Evolutionary conservation across 805 yeast genomes (phyloP), one percentile per base, ranked within the genome.

Genomic region (Jamesozyma piceae): DNA sequence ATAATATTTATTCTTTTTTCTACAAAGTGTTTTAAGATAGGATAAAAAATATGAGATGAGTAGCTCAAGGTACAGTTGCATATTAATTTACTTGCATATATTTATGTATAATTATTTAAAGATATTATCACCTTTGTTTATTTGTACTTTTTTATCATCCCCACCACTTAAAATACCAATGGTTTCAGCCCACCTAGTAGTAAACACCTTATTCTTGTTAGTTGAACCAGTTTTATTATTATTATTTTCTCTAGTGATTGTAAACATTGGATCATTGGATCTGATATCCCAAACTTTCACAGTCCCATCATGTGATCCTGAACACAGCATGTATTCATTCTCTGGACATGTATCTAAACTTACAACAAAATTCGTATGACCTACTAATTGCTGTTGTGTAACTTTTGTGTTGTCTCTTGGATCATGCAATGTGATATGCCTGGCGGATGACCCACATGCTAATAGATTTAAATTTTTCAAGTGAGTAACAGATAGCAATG

Each of bases 261-360:
- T 84, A 62, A 83, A 87, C 67, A 92, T 68, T 11, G 92, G 73
- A 54, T 79, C 75, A 49, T 80, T 82, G 4, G 96, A 82, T 57
- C 98, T 78, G 9, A 90, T 75, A 63, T 90, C 98, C 98, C 98
- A 92, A 18, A 92, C 82, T 56, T 88, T 80, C 35, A 82, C 90
- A 1, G 95, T 85, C 21, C 97, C 96, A 63, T 92, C 98, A 60
- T 89, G 96, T n/a, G 96, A 86, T 11, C 82, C 95, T 4, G 95
- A 85, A 18, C 85, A 77, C 53, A 92, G 73, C 80, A 86, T 78
- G 64, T 84, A 80, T 39, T 80, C 85, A 57, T 80, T 84, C 42
- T 74, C 75, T 6, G 97, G 95, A 45, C 80, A 74, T 4, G 82
- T 75, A 24, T 81, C 76, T 50, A 92, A 68, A 1, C 81, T 74